These are phyloP conservation scores for Yarrowia deformans DNA, from an alignment of 805 yeast species.

Conservation along the genomic window DNA sequence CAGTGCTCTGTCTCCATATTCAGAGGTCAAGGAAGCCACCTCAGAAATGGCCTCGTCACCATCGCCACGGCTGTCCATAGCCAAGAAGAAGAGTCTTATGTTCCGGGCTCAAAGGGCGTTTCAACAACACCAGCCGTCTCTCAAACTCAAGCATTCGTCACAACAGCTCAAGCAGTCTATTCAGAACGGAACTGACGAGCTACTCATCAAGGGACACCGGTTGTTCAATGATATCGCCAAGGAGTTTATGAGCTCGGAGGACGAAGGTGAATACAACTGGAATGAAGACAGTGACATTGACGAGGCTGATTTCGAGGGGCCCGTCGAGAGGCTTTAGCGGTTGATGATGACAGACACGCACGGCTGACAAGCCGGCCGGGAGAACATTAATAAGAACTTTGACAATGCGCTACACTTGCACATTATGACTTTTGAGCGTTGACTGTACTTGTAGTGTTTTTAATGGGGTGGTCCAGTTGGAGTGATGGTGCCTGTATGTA, in stretches of 20 bases:
- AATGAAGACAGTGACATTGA: slow-evolving; percentile 35
- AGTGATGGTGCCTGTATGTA: too few relatives aligned
- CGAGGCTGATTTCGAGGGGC: slow-evolving; percentile 30
- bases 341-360: neutral
- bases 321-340: slow-evolving; percentile 12
- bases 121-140: slow-evolving; percentile 29
- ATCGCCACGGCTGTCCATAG: slow-evolving; percentile 22
- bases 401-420: neutral
- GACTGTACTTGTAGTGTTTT: too few relatives aligned
- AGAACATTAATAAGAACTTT: neutral
- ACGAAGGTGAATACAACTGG: slow-evolving; percentile 29
- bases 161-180: slow-evolving; percentile 35
- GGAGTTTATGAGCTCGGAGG: slow-evolving; percentile 34
- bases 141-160: slow-evolving; percentile 34
- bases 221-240: slow-evolving; percentile 34
- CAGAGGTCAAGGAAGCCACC: slow-evolving; percentile 19
- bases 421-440: slow-evolving; percentile 1
- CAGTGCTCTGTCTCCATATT: slow-evolving; percentile 9
- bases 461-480: too few relatives aligned
- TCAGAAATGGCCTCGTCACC: neutral
- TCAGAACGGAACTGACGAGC: slow-evolving; percentile 29
- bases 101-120: slow-evolving; percentile 35
- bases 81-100: slow-evolving; percentile 39
- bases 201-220: slow-evolving; percentile 29
- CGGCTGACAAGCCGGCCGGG: too few relatives aligned